Base-by-base conservation (phyloP, 2,329 filamentous ascomycete genomes). In the Gaeumannomyces sp. region DNA sequence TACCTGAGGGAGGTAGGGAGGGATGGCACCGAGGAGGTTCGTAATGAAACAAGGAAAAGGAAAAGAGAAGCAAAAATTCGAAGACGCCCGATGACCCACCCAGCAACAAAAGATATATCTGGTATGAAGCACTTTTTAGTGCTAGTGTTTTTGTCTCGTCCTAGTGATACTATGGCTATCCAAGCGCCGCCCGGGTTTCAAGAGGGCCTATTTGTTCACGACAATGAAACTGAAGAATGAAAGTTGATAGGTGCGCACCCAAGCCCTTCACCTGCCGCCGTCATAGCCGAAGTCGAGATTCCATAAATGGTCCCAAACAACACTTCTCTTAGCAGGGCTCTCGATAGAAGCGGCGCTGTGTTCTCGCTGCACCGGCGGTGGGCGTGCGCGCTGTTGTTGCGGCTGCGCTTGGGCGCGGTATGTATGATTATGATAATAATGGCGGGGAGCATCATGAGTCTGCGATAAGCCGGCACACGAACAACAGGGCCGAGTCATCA, bases 301-400 rank as follows among this genome's bases (percentile, higher is more conserved):
- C 85, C 86, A 88, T 22, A 89, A 74, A 16, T 83, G 80, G 68
- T 87, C 85, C 85, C 85, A 89, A 13, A 88, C 79, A 4, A 87
- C 76, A 33, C 82, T 85, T 70, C 75, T 82, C 73, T 79, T 83
- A n/a, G 73, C 75, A 29, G 78, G 72, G 66, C 78, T 79, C 64
- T 78, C 68, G 70, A 75, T 64, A 60, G 72, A 71, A 31, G 67
- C 69, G 31, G 67, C 70, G 67, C 75, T 78, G 61, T 77, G 73
- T 68, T 83, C 77, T 67, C 78, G 77, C 28, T 76, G 75, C 50
- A 77, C 69, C 33, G 68, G 71, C 28, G 64, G 65, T 4, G 35
- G 62, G 8, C 35, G 59, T 2, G 14, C 27, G 10, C 38, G 57
- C 27, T 59, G 57, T 22, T 27, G 25, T 27, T 7, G 57, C 16